Base-by-base conservation (phyloP, 2,329 filamentous ascomycete species). In the Phialophora expanda region DNA sequence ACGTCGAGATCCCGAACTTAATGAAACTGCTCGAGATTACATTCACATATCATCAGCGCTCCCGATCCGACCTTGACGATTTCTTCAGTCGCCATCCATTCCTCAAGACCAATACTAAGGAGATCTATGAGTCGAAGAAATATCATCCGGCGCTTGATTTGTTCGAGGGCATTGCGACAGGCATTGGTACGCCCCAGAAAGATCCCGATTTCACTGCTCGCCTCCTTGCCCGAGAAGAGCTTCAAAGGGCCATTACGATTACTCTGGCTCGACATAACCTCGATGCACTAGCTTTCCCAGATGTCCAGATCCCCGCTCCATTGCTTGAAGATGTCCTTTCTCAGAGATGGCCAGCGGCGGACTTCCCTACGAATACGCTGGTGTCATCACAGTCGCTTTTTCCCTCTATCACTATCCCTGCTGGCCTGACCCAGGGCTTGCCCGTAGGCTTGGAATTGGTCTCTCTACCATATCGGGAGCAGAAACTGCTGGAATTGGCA, bases 391-490 rank as follows among this genome's bases (percentile, higher is more conserved):
- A 67, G 48, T 48, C 62, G 17, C 51, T 61, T 26, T 54, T 67
- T 41, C 65, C 65, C 17, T 51, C 65, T 11, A 50, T 67, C 28
- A 56, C 56, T 44, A 53, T 67, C 17, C 65, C 65, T 28, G 65
- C 54, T n/a, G 65, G 65, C 28, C 44, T 64, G 41, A 67, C 61
- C 7, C 14, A 61, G 38, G 56, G 24, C 12, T 26, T 67, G 28
- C 65, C 61, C 9, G 65, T 67, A 4, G 65, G 65, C 17, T 50
- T 67, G 56, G 62, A 64, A 51, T 55, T 67, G 56, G 44, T 67
- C 17, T 26, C 44, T 50, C 48, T 64, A 24, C 61, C 62, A 26
- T 61, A 64, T 51, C 48, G 57, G 7, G 65, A 67, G 55, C 61
- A 67, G 24, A 32, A 41, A 20, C 38, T 67, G 56, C 57, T 67